A percentile compares a stretch with the other conserved stretches of the same genome.
Evolutionary conservation across 345 rosid genomes (phyloP).

Genomic region (Lepidium africanum): DNA sequence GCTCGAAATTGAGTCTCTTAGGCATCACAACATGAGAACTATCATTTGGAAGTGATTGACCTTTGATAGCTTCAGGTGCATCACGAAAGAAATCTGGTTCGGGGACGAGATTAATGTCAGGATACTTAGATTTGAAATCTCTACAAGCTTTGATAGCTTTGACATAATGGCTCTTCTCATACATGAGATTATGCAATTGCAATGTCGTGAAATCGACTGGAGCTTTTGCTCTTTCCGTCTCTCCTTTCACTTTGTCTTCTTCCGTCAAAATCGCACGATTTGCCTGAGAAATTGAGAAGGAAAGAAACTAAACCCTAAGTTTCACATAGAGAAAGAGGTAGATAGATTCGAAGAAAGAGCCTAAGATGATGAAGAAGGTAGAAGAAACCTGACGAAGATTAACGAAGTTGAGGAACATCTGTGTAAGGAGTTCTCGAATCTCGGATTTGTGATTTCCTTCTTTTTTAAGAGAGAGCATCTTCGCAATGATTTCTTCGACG

Average conservation of each 20-base stretch:
- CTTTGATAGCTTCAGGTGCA: slow-evolving; percentile 72
- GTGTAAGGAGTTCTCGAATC: slow-evolving; percentile 70
- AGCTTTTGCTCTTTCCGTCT: slow-evolving; percentile 79
- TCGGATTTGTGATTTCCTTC: slow-evolving; percentile 50
- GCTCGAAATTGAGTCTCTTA: slow-evolving; percentile 77
- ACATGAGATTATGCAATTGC: slow-evolving; percentile 89
- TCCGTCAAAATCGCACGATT: slow-evolving; percentile 69
- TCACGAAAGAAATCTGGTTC: slow-evolving; percentile 65
- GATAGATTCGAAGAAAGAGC: neutral
- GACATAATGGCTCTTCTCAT: slow-evolving; percentile 87
- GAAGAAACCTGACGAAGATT: slow-evolving; percentile 68
- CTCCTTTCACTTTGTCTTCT: slow-evolving; percentile 78
- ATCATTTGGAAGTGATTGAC: slow-evolving; percentile 38
- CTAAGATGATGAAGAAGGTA: neutral
- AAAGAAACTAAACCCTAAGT: slow-evolving; percentile 8
- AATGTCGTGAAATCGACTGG: slow-evolving; percentile 84
- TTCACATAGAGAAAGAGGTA: neutral
- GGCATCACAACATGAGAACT: slow-evolving; percentile 73
- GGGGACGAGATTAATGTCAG: slow-evolving; percentile 79
- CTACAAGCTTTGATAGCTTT: slow-evolving; percentile 91
- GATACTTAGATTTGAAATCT: slow-evolving; percentile 86
- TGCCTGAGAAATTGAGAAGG: slow-evolving; percentile 33
- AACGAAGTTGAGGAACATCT: slow-evolving; percentile 78
- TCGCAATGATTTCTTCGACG: slow-evolving; percentile 63
- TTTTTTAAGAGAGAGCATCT: slow-evolving; percentile 53